phyloP scores from a whole-genome alignment of 169 alveolate species.

The Condylostoma magnum region DNA sequence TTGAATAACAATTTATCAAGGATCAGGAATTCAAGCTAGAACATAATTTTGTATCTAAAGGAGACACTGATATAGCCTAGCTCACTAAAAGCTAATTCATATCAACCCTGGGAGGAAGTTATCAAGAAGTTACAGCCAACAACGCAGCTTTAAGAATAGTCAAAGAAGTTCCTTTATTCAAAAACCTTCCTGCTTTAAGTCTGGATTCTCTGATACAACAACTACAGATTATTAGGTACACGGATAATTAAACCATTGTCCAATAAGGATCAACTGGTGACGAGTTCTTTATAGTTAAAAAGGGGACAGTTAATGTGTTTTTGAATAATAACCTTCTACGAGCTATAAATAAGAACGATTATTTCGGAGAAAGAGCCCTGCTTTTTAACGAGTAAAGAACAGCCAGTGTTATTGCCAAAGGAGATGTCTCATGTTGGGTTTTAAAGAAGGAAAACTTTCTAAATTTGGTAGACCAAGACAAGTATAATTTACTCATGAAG shows the following conservation, averaged over 20 bases:
- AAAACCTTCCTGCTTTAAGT: not conserved
- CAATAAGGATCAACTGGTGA: constrained; percentile 36
- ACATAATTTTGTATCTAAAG: not conserved
- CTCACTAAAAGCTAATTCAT: constrained; percentile 19
- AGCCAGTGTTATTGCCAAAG: constrained; percentile 84
- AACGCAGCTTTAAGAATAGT: constrained; percentile 21
- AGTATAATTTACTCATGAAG: constrained; percentile 74
- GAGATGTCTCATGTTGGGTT: constrained; percentile 18
- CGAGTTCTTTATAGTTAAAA: constrained; percentile 38
- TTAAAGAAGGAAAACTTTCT: constrained; percentile 43
- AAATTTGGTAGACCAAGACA: constrained; percentile 38
- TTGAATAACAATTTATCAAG: constrained; percentile 5
- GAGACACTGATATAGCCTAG: not conserved
- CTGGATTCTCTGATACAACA: constrained; percentile 1
- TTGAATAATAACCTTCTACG: not conserved
- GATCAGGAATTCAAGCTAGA: no score
- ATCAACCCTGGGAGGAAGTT: constrained; percentile 28
- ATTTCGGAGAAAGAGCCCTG: constrained; percentile 95
- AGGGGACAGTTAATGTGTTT: constrained; percentile 35
- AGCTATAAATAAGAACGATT: constrained; percentile 77
- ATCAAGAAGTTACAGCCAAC: constrained; percentile 21
- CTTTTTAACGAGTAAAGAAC: constrained; percentile 90
- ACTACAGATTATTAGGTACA: not conserved
- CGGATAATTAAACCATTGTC: constrained; percentile 18
- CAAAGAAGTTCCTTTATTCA: constrained; percentile 30